Conservation (phyloP, 2,329 filamentous ascomycete species). For the Fusarium sp. region DNA sequence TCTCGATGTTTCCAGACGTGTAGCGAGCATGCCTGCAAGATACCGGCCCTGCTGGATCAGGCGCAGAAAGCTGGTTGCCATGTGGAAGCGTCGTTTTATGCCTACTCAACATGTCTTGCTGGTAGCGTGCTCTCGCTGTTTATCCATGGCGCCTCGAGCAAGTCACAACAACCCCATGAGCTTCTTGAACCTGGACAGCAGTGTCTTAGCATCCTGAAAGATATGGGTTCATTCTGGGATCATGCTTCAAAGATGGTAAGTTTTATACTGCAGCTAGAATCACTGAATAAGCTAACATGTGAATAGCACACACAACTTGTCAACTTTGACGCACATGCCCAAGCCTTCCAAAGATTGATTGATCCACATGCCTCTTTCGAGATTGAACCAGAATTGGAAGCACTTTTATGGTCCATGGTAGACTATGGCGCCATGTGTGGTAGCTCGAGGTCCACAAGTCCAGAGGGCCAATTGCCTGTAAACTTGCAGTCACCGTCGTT, state of each 20-base stretch:
- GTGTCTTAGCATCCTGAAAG: not conserved
- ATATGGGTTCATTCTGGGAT: constrained; percentile 15
- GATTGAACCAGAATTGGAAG: constrained; percentile 11
- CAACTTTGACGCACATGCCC: constrained; percentile 17
- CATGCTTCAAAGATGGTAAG: constrained; percentile 29
- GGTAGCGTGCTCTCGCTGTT: constrained; percentile 7
- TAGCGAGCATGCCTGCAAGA: constrained; percentile 8
- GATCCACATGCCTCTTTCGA: not conserved
- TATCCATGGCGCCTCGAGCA: not conserved
- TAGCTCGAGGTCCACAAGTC: not conserved
- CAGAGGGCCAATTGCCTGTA: not conserved
- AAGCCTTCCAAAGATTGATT: constrained; percentile 6
- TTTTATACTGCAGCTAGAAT: not conserved
- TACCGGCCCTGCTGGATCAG: not conserved
- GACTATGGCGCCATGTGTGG: constrained; percentile 22
- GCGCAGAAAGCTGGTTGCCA: constrained; percentile 7
- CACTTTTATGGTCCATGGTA: constrained; percentile 21
- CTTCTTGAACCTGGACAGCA: constrained; percentile 4
- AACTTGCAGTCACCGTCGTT: not conserved
- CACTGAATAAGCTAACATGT: not conserved
- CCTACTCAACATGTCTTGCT: constrained; percentile 13
- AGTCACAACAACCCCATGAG: not conserved
- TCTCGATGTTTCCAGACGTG: constrained; percentile 3
- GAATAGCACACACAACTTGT: constrained; percentile 9
- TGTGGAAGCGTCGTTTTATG: constrained; percentile 21